Conservation (phyloP, 108 stramenopile species). For the Fragilariopsis cylindrus region DNA sequence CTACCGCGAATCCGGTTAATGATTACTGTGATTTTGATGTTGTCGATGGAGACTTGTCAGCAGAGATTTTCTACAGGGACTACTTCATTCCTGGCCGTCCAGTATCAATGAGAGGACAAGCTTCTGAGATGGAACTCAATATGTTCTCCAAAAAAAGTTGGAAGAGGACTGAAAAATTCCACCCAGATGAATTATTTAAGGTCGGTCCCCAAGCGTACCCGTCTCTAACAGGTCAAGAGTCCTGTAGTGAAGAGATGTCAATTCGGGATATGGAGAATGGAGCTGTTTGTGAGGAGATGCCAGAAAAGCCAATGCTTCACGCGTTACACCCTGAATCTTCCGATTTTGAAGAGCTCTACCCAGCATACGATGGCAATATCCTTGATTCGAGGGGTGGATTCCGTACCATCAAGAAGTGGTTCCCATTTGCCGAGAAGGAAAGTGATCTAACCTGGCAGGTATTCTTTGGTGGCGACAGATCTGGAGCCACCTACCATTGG, state of each 20-base stretch:
- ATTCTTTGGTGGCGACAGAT: constrained; percentile 28
- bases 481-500: constrained; percentile 28
- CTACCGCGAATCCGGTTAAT: not conserved
- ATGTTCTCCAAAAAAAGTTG: constrained; percentile 17
- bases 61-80: constrained; percentile 14
- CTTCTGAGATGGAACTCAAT: constrained; percentile 15
- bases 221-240: constrained; percentile 18
- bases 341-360: constrained; percentile 9
- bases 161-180: constrained; percentile 5
- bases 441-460: constrained; percentile 18
- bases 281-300: constrained; percentile 19
- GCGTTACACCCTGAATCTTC: constrained; percentile 14
- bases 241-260: not conserved
- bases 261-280: constrained; percentile 17
- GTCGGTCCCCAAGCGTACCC: constrained; percentile 34
- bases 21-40: constrained; percentile 21
- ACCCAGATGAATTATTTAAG: constrained; percentile 1
- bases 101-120: constrained; percentile 12
- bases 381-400: constrained; percentile 9
- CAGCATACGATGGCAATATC: constrained; percentile 1
- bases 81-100: constrained; percentile 28
- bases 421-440: not conserved
- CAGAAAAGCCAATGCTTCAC: constrained; percentile 26
- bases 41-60: constrained; percentile 15
- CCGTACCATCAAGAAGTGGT: constrained; percentile 5